Evolutionary conservation across 2,329 filamentous ascomycete species (phyloP).

Genomic region (Botrytis cinerea): DNA sequence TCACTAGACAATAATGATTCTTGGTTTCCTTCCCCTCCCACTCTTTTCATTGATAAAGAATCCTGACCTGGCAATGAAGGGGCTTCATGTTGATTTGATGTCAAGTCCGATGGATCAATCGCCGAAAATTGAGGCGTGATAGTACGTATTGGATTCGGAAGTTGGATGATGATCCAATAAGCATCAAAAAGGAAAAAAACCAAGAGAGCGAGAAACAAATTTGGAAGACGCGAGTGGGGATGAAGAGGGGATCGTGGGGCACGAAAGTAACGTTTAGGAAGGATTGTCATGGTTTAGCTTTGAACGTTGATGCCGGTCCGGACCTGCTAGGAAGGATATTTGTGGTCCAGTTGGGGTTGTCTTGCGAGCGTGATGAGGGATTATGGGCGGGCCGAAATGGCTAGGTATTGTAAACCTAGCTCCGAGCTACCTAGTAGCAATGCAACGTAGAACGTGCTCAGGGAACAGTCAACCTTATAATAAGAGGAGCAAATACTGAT

Average conservation of each 20-base stretch:
- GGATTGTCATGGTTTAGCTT: conserved; percentile 13
- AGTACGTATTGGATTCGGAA: conserved; percentile 13
- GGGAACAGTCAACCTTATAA: background rate
- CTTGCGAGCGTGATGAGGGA: background rate
- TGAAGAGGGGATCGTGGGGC: conserved; percentile 15
- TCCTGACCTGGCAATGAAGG: background rate
- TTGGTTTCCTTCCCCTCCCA: background rate
- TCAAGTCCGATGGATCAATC: background rate
- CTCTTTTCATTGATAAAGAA: background rate
- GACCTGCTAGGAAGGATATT: background rate
- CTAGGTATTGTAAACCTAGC: background rate
- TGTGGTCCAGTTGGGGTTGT: background rate
- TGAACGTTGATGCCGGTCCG: background rate
- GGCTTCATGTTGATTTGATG: background rate
- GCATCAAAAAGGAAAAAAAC: conserved; percentile 2
- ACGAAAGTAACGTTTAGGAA: conserved; percentile 17
- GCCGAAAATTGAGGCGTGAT: conserved; percentile 12
- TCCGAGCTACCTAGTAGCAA: conserved; percentile 13
- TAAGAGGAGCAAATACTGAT: background rate
- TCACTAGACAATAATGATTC: background rate
- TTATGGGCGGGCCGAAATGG: background rate
- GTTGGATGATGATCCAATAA: conserved; percentile 9
- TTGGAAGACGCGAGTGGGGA: conserved; percentile 14
- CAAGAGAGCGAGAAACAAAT: background rate
- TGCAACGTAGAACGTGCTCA: background rate